Percentiles rank a stretch among this genome's conserved stretches.
These are phyloP conservation scores for Helotiales sp. DNA, from an alignment of 2,329 filamentous ascomycete species.

Conservation along the genomic window DNA sequence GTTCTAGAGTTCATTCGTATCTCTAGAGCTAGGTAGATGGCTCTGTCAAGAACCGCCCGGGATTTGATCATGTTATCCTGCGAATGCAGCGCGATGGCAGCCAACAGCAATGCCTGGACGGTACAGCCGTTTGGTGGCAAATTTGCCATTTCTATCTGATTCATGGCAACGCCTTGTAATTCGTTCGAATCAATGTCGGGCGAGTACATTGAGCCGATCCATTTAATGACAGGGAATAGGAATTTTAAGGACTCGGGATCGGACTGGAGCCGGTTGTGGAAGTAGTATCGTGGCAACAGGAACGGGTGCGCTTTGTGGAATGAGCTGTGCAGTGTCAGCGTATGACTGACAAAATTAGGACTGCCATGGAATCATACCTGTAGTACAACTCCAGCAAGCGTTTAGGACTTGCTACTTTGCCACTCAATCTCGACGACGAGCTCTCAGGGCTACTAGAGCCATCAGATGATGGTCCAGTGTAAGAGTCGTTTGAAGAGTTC, in stretches of 20 bases:
- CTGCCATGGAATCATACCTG: conserved; percentile 30
- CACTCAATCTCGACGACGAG: conserved; percentile 22
- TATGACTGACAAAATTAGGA: conserved; percentile 21
- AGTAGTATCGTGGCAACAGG: conserved; percentile 44
- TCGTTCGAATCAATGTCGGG: conserved; percentile 42
- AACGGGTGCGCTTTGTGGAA: conserved; percentile 47
- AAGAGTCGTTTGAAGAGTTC: conserved; percentile 20
- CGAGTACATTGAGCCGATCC: conserved; percentile 48
- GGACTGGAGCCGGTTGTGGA: conserved; percentile 42
- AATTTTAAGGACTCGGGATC: conserved; percentile 43
- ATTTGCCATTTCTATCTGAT: conserved; percentile 37
- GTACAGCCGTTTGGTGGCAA: conserved; percentile 41
- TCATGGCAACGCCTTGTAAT: conserved; percentile 40
- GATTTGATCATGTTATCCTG: conserved; percentile 38
- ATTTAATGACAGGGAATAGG: conserved; percentile 44
- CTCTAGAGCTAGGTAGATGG: conserved; percentile 62
- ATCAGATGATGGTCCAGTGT: conserved; percentile 27
- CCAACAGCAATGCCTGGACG: conserved; percentile 47
- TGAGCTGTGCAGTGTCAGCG: conserved; percentile 38
- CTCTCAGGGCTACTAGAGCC: conserved; percentile 31
- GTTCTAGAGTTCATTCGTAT: conserved; percentile 62
- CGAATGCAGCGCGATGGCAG: conserved; percentile 47
- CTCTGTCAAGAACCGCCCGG: conserved; percentile 48
- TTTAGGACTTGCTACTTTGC: conserved; percentile 29
- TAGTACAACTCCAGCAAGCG: conserved; percentile 36